Evolutionary conservation across 1,284 basidiomycete genomes (phyloP).

Genomic region (Austroboletus niveus): DNA sequence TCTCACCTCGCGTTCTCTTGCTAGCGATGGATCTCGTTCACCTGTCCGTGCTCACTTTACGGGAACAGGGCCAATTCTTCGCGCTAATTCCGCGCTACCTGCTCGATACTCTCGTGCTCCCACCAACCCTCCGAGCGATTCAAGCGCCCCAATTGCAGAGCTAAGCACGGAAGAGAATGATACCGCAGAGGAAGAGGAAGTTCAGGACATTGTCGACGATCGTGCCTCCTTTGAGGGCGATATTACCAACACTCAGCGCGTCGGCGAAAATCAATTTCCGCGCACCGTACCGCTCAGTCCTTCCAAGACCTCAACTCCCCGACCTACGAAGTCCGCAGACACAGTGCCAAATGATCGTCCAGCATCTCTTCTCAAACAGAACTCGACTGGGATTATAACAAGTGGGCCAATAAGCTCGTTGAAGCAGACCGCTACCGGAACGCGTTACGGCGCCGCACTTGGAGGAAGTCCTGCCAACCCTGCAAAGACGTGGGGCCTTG

Average conservation of each 20-base stretch:
- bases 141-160: slow-evolving; percentile 2
- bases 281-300: slow-evolving; percentile 39
- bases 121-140: slow-evolving; percentile 13
- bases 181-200: slow-evolving; percentile 30
- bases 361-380: slow-evolving; percentile 22
- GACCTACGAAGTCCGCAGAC: slow-evolving; percentile 8
- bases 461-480: slow-evolving; percentile 32
- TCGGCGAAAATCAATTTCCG: slow-evolving; percentile 35
- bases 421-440: slow-evolving; percentile 45
- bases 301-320: slow-evolving; percentile 17
- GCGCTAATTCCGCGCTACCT: slow-evolving; percentile 29
- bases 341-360: slow-evolving; percentile 15
- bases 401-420: slow-evolving; percentile 28
- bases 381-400: slow-evolving; percentile 24
- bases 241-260: slow-evolving; percentile 37
- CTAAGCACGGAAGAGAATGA: slow-evolving; percentile 21
- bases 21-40: slow-evolving; percentile 26
- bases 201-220: slow-evolving; percentile 20
- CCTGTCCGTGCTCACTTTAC: slow-evolving; percentile 34
- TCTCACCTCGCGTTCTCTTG: slow-evolving; percentile 18
- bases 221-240: slow-evolving; percentile 25
- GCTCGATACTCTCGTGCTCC: slow-evolving; percentile 31
- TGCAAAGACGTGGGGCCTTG: slow-evolving; percentile 39
- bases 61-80: slow-evolving; percentile 27
- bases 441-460: slow-evolving; percentile 50